A percentile compares a stretch with the other conserved stretches of the same genome.
Conservation (phyloP, 106 monocot genomes). For the Dactylorhiza incarnata region DNA sequence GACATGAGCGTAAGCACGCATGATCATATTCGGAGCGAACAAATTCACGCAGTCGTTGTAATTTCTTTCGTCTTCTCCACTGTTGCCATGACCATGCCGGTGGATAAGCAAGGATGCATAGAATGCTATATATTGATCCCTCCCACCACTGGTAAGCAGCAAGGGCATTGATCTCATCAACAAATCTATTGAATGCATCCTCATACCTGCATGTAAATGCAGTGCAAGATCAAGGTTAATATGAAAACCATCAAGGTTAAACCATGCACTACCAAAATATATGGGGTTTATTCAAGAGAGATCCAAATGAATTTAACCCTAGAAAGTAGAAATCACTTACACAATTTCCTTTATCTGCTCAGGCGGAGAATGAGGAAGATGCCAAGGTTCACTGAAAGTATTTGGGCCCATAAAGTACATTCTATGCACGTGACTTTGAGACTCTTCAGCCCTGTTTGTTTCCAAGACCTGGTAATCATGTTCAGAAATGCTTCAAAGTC, state of each 20-base stretch:
- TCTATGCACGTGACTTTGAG: slow-evolving; percentile 86
- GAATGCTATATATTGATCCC: slow-evolving; percentile 78
- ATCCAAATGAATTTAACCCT: not conserved
- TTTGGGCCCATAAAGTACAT: slow-evolving; percentile 97
- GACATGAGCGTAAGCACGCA: slow-evolving; percentile 89
- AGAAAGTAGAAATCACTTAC: slow-evolving; percentile 32
- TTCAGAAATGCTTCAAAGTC: not conserved
- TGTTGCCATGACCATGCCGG: slow-evolving; percentile 99
- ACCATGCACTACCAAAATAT: not conserved
- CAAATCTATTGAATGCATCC: slow-evolving; percentile 96
- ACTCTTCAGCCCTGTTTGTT: slow-evolving; percentile 93
- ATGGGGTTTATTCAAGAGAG: not conserved
- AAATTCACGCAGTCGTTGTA: slow-evolving; percentile 89
- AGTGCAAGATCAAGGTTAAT: not conserved
- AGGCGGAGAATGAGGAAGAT: slow-evolving; percentile 94
- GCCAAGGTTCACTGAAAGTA: slow-evolving; percentile 99
- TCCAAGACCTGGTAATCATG: slow-evolving; percentile 60
- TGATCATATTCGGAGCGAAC: slow-evolving; percentile 97
- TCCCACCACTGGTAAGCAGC: slow-evolving; percentile 99
- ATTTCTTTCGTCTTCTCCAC: slow-evolving; percentile 88
- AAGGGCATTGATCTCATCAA: slow-evolving; percentile 89
- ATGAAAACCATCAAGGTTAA: not conserved
- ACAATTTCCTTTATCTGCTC: slow-evolving; percentile 84
- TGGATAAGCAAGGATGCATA: slow-evolving; percentile 78
- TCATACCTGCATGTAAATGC: slow-evolving; percentile 53